Conservation (phyloP, 2,329 filamentous ascomycete genomes). For the Arthroderma sp. region DNA sequence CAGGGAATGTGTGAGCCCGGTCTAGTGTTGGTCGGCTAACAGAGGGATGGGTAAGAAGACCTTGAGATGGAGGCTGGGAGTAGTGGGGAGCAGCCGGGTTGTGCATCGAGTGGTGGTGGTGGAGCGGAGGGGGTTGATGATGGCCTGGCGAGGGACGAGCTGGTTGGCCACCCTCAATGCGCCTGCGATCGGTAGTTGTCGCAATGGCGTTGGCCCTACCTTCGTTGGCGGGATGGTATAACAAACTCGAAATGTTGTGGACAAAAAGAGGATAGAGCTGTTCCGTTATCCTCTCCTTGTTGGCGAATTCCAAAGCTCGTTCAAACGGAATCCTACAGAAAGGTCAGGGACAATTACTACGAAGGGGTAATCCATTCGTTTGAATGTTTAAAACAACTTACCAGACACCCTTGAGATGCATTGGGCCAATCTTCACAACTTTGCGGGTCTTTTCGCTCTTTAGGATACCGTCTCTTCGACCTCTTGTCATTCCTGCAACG, state of each 20-base stretch:
- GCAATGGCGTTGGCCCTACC: conserved; percentile 72
- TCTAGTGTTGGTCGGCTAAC: conserved; percentile 59
- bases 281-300: conserved; percentile 99
- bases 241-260: conserved; percentile 83
- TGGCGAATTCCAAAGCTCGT: conserved; percentile 92
- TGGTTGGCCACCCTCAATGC: conserved; percentile 49
- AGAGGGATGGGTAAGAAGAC: conserved; percentile 47
- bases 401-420: conserved; percentile 98
- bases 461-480: conserved; percentile 84
- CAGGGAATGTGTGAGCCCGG: conserved; percentile 83
- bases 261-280: conserved; percentile 90
- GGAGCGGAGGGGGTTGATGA: conserved; percentile 45
- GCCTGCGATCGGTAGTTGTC: conserved; percentile 65
- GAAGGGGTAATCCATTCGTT: background rate
- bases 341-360: background rate
- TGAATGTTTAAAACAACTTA: conserved; percentile 33
- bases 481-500: conserved; percentile 94
- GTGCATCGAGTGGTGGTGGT: conserved; percentile 55
- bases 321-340: conserved; percentile 82
- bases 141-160: conserved; percentile 51
- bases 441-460: conserved; percentile 96
- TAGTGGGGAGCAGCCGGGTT: conserved; percentile 44
- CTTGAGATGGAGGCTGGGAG: conserved; percentile 50
- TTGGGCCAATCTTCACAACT: conserved; percentile 96
- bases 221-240: conserved; percentile 82